Base-by-base conservation (phyloP, 2,329 filamentous ascomycete genomes). In the Ophiognomonia clavigignenti-juglandacearum region DNA sequence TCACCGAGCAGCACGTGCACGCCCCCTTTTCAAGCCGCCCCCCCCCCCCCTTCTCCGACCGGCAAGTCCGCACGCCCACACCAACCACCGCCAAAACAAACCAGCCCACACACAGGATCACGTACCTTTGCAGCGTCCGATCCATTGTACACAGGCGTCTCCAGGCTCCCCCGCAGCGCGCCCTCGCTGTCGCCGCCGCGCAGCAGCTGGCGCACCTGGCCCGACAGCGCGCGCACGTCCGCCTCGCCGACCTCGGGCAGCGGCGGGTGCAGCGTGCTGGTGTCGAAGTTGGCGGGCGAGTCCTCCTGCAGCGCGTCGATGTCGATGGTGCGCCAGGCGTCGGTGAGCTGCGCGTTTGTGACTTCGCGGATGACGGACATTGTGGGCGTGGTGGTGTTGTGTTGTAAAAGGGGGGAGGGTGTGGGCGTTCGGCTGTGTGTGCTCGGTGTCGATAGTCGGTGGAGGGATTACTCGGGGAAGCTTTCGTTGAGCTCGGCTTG, bases 301-400 rank as follows among this genome's bases (percentile, higher is more conserved):
- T 97, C 91, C 50, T 91, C 88, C 66, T 93, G 87, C 59, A 95
- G 79, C 57, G 85, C 84, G 66, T 96, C 91, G 67, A 96, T 86
- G 77, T 96, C 89, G 77, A 96, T 93, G 56, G 89, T 96, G 67
- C 91, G 88, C 81, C 81, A 85, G 62, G 78, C 77, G 57, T 85
- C 81, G 66, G 71, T 71, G 46, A 85, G 73, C 57, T 80, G 73
- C 47, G 77, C 75, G 50, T 71, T 68, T 42, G 75, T 79, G 67
- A 82, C 76, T 64, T 84, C 78, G 63, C 83, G 81, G 57, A 83
- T 83, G 61, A 85, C 82, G 44, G 81, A 85, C 81, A 85, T 84
- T 40, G 45, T 57, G 16, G 24, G 37, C 23, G 39, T 19, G 27
- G 20, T 18, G 19, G n/a, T n/a, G n/a, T n/a, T n/a, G n/a, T n/a